Evolutionary conservation across 345 rosid genomes (phyloP), one percentile per base, ranked within the genome.

Genomic region (Salix arbutifolia): DNA sequence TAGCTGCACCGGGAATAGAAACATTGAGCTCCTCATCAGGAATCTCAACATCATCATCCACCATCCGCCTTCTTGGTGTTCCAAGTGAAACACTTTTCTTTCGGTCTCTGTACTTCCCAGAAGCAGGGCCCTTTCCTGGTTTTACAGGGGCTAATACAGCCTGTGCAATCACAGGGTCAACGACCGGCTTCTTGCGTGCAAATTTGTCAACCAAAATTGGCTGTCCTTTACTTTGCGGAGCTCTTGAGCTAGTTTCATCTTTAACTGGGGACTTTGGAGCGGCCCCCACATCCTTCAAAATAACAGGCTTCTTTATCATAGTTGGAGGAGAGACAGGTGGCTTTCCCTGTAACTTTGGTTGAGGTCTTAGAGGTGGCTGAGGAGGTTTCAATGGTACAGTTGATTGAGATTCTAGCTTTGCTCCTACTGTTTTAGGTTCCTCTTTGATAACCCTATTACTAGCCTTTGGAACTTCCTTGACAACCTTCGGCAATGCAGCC

Each of bases 171-270:
- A 76, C 46, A 83, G 98, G 96, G 85, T 96, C 99, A 77, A 68
- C 89, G 77, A 9, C 85, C 12, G 91, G 79, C 79, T 91, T 90
- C 88, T 90, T 96, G 67, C 89, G 73, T 21, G 99, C 96, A 88
- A 93, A 96, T 77, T 96, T 96, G 79, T 96, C 98, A 37, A 96
- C 82, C 90, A 96, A 87, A 79, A 96, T 93, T 42, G 99, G 96
- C 83, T 90, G 81, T 77, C 90, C 94, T 83, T 86, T 93, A 84
- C 67, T 66, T 88, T 81, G 89, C 18, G n/a, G 67, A 72, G 85
- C 76, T 64, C 60, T 71, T 7, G 82, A 80, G 75, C 87, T 88
- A 78, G 82, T 78, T 78, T 79, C 89, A 69, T 81, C 86, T 31
- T 71, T 56, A 76, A 68, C 80, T 10, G 86, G 31, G 3, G 86